Base-by-base conservation (phyloP, 805 yeast species). In the Ogataea parapolymorpha region DNA sequence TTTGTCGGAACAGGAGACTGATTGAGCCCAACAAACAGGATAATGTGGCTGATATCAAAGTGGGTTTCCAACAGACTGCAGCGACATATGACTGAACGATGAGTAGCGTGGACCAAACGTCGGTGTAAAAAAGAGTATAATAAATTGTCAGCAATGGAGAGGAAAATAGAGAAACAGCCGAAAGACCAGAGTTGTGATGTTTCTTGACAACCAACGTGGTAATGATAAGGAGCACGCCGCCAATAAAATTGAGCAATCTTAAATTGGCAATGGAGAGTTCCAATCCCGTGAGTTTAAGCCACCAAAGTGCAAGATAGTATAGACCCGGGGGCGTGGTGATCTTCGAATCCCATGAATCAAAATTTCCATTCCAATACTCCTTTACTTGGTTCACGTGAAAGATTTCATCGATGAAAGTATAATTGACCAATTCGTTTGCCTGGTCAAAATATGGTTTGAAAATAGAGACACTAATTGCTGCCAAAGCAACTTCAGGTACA, bases 241-340 rank as follows among this genome's bases (percentile, higher is more conserved):
- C 95, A 10, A 82, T 16, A 10, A 83, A 62, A 54, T 91, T 91
- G 15, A 85, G 59, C 13, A 69, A 50, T 46, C 95, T 63, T 39
- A 82, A 59, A 8, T 70, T 65, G 1, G 66, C 50, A 15, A 75
- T 46, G 3, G 62, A 59, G 45, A 69, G 65, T 1, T 57, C 64
- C 16, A 46, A 31, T 5, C 42, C 49, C 2, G 52, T 37, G 3
- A 71, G 36, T 26, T 62, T 62, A 7, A 66, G 33, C 46, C 70
- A 74, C 3, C 50, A 46, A 24, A 63, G 62, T 5, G 77, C 78
- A 8, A 77, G 48, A 5, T 61, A 42, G 58, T 93, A 91, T 13
- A 91, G 66, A 0, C 98, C 99, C 1, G 98, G 98, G 1, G 99
- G 99, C 0, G 99, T 93, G 2, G 99, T 91, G 58, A 93, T 88